These are phyloP conservation scores for Hordeum pubiflorum DNA, from an alignment of 202 grass and related monocot genomes.

Conservation along the genomic window DNA sequence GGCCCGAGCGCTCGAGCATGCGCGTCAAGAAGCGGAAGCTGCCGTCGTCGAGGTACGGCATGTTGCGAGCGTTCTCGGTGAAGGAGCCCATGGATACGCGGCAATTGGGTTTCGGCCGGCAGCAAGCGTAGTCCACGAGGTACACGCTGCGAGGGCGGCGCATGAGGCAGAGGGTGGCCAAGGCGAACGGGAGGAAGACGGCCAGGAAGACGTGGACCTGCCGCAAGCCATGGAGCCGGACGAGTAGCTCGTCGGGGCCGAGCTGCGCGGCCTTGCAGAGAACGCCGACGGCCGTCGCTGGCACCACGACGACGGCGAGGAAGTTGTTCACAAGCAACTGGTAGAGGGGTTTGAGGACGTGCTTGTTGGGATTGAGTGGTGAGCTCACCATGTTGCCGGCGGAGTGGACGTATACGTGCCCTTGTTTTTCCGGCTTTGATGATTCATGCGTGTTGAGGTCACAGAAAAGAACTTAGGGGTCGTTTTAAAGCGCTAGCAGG, in stretches of 20 bases:
- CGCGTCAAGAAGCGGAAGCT: slow-evolving; percentile 37
- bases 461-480: not conserved
- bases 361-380: slow-evolving; percentile 3
- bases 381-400: slow-evolving; percentile 9
- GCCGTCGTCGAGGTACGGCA: slow-evolving; percentile 30
- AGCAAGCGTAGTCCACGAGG: slow-evolving; percentile 80
- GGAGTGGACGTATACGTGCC: not conserved
- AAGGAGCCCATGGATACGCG: slow-evolving; percentile 37
- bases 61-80: slow-evolving; percentile 29
- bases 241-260: slow-evolving; percentile 18
- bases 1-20: slow-evolving; percentile 34
- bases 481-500: not conserved
- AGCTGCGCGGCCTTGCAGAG: not conserved
- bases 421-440: not conserved
- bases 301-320: not conserved
- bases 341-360: slow-evolving; percentile 23
- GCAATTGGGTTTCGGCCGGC: slow-evolving; percentile 25
- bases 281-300: not conserved
- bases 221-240: not conserved
- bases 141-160: slow-evolving; percentile 43
- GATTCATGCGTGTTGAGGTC: not conserved
- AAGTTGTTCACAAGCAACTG: slow-evolving; percentile 39
- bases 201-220: slow-evolving; percentile 11
- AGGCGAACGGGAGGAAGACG: slow-evolving; percentile 18
- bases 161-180: slow-evolving; percentile 24